Base-by-base conservation (phyloP, 2,329 filamentous ascomycete genomes). In the Colletotrichum incanum region DNA sequence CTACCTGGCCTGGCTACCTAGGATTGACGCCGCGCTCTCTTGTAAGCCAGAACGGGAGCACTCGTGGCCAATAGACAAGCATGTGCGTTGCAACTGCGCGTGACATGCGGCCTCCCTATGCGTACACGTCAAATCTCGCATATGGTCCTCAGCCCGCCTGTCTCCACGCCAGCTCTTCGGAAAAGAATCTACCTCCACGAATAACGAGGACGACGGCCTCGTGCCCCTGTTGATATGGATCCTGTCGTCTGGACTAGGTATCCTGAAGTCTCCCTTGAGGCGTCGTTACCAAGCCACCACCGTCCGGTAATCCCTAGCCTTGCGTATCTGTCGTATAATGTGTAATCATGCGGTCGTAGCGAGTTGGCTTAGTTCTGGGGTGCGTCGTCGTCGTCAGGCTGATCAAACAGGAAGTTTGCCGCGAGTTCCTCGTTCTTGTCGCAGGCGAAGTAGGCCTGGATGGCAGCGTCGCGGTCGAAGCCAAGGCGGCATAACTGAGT, bases 371-470 rank as follows among this genome's bases (percentile, higher is more conserved):
- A 87, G 78, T 86, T 84, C 73, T 83, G 80, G 12, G 83, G 79
- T 41, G 86, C 84, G 70, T 93, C 91, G 45, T 94, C 92, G 59
- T 98, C 95, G 73, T 97, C 95, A 12, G 95, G 95, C 84, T 98
- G 95, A 78, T 99, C 96, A 80, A 99, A 99, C 72, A 99, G 88
- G 84, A 98, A 98, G 85, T 99, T 99, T 75, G 96, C 96, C 0
- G 96, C 96, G 63, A 99, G 88, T 84, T 99, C 96, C 85, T 99
- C 96, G 82, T 99, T 98, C 90, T 98, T 99, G 84, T 99, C 96
- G 83, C 96, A 99, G 43, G 96, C 96, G 81, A 99, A 99, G 85
- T 98, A 99, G 34, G 96, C 96, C 85, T 99, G 96, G 76, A 98
- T 98, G 63, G 96, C 96, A 77, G 95, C 91, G 77, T 98, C 95